A percentile compares a stretch with the other conserved stretches of the same genome.
These are phyloP conservation scores for Venturiaceae sp. DNA, from an alignment of 2,329 filamentous ascomycete species.

Conservation along the genomic window DNA sequence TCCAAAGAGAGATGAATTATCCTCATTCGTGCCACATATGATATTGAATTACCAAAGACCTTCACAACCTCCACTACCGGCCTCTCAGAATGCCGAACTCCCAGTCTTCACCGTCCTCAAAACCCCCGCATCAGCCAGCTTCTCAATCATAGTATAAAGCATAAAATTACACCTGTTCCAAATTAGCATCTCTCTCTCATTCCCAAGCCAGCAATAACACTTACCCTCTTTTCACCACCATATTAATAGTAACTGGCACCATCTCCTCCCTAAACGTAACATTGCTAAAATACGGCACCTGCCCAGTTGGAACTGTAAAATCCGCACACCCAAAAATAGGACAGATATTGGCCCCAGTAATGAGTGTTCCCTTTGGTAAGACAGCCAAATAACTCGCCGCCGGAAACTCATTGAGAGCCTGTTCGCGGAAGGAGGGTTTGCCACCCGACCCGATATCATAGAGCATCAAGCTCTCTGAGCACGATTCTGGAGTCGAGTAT, in stretches of 20 bases:
- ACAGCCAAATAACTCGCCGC: conserved; percentile 37
- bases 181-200: conserved; percentile 33
- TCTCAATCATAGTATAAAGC: conserved; percentile 15
- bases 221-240: conserved; percentile 50
- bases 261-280: conserved; percentile 40
- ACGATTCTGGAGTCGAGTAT: conserved; percentile 29
- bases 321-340: not conserved
- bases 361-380: conserved; percentile 37
- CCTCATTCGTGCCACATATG: too few relatives aligned
- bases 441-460: conserved; percentile 33
- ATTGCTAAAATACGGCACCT: conserved; percentile 34
- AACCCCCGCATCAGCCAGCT: conserved; percentile 28
- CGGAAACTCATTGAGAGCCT: conserved; percentile 37
- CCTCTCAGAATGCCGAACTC: conserved; percentile 25
- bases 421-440: conserved; percentile 35
- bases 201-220: too few relatives aligned
- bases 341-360: conserved; percentile 19
- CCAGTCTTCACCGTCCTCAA: conserved; percentile 29
- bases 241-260: conserved; percentile 47
- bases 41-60: too few relatives aligned
- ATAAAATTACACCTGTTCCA: not conserved
- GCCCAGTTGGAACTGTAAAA: conserved; percentile 18
- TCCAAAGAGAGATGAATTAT: too few relatives aligned
- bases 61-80: too few relatives aligned
- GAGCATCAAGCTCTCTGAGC: conserved; percentile 39